Evolutionary conservation across 495 filamentous ascomycete genomes (phyloP).

Genomic region (Baudoinia panamericana): DNA sequence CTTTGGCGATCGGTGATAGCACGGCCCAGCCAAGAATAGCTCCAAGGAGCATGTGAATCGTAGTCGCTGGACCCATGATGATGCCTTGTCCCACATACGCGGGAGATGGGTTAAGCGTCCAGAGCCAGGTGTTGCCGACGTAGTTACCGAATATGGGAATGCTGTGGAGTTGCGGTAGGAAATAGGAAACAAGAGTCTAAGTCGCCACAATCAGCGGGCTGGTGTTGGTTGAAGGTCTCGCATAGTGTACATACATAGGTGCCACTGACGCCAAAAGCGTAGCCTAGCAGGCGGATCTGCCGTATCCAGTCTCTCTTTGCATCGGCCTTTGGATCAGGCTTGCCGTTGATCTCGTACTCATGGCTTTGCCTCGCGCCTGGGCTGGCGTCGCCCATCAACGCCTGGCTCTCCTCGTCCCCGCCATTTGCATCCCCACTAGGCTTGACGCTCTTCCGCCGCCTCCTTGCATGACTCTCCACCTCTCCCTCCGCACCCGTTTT

Average conservation of each 20-base stretch:
- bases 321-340: constrained; percentile 1
- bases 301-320: constrained; percentile 45
- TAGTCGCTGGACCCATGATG: constrained; percentile 84
- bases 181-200: constrained; percentile 80
- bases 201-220: constrained; percentile 7
- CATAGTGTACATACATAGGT: constrained; percentile 32
- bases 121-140: constrained; percentile 73
- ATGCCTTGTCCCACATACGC: constrained; percentile 84
- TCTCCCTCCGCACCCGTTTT: constrained; percentile 22
- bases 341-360: constrained; percentile 18
- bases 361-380: background rate
- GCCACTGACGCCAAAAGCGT: constrained; percentile 46
- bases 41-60: constrained; percentile 88
- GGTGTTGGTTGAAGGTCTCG: background rate
- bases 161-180: constrained; percentile 71
- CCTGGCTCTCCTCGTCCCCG: constrained; percentile 22
- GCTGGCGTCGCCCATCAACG: constrained; percentile 17
- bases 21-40: constrained; percentile 85
- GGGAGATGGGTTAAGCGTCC: constrained; percentile 89
- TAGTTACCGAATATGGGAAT: constrained; percentile 70
- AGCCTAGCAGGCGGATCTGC: constrained; percentile 46
- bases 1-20: constrained; percentile 76
- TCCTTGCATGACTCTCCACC: constrained; percentile 4
- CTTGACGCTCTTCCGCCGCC: background rate
- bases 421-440: constrained; percentile 2